phyloP scores from a whole-genome alignment of 1,284 basidiomycete species.

The Austroboletus niveus region DNA sequence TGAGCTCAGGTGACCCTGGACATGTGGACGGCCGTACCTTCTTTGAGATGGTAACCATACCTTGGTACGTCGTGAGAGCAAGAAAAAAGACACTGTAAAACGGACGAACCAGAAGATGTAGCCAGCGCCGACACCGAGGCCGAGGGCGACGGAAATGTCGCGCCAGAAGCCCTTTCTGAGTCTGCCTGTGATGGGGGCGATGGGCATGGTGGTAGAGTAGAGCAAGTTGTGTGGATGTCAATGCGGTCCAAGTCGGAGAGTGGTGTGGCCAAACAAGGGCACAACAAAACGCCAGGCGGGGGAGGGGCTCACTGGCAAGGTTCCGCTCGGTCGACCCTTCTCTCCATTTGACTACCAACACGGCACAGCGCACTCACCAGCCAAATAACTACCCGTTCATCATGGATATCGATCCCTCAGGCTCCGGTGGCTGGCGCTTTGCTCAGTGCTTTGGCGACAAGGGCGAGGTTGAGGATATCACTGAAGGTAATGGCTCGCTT shows the following conservation, averaged over 20 bases:
- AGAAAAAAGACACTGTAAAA: not conserved
- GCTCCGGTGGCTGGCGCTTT: constrained; percentile 93
- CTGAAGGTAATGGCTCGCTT: constrained; percentile 70
- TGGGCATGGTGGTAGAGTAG: constrained; percentile 49
- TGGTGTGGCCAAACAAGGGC: constrained; percentile 32
- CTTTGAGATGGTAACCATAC: constrained; percentile 78
- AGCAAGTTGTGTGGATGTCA: not conserved
- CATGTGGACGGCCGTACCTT: constrained; percentile 49
- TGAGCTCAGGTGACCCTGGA: constrained; percentile 13
- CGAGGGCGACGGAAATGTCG: constrained; percentile 69
- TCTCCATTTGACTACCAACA: too few relatives aligned
- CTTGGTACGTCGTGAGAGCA: constrained; percentile 39
- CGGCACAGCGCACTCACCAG: too few relatives aligned
- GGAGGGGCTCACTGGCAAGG: constrained; percentile 18
- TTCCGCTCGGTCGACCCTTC: constrained; percentile 18
- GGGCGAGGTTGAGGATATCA: constrained; percentile 99
- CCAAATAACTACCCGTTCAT: constrained; percentile 11
- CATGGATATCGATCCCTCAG: constrained; percentile 81
- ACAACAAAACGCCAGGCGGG: constrained; percentile 30
- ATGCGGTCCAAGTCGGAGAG: constrained; percentile 31
- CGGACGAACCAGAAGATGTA: constrained; percentile 76
- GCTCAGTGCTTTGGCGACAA: constrained; percentile 99
- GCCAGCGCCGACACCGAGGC: constrained; percentile 67
- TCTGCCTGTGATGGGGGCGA: constrained; percentile 86
- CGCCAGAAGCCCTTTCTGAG: constrained; percentile 87